A percentile compares a stretch with the other conserved stretches of the same genome.
These are phyloP conservation scores for Phytophthora sp. DNA, from an alignment of 352 stramenopile species.

Conservation along the genomic window DNA sequence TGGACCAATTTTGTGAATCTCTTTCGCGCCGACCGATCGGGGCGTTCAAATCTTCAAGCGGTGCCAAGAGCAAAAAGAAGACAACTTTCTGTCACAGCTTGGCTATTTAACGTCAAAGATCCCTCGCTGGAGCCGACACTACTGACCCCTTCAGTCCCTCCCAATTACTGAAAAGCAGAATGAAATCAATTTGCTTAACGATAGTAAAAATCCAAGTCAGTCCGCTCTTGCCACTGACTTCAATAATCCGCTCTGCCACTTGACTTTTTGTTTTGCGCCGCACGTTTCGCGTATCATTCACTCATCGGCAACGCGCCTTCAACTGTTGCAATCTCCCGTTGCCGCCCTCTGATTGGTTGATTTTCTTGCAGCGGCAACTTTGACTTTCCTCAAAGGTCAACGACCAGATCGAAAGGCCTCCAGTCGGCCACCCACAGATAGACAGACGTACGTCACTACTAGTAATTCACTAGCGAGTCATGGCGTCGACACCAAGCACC, in stretches of 20 bases:
- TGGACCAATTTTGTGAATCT: slow-evolving; percentile 29
- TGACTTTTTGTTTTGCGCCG: no score
- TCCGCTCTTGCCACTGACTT: background rate
- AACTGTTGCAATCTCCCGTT: no score
- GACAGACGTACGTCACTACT: slow-evolving; percentile 6
- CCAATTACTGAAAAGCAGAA: no score
- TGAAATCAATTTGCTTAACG: no score
- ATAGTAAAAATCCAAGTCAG: no score
- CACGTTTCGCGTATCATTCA: no score
- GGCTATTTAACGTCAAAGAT: slow-evolving; percentile 1
- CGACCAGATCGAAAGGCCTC: slow-evolving; percentile 31
- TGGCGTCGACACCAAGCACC: slow-evolving; percentile 5
- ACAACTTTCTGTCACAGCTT: background rate
- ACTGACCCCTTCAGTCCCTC: no score
- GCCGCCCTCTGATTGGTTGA: slow-evolving; percentile 26
- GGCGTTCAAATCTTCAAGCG: slow-evolving; percentile 3
- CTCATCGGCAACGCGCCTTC: no score
- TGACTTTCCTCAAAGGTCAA: slow-evolving; percentile 23
- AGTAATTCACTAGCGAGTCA: background rate
- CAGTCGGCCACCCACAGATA: background rate
- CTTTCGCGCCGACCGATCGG: slow-evolving; percentile 16
- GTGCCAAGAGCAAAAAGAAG: background rate
- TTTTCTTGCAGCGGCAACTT: slow-evolving; percentile 16
- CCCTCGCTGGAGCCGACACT: no score
- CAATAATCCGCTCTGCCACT: background rate